Conservation (phyloP, 2,329 filamentous ascomycete species). For the Rutstroemia sp. region DNA sequence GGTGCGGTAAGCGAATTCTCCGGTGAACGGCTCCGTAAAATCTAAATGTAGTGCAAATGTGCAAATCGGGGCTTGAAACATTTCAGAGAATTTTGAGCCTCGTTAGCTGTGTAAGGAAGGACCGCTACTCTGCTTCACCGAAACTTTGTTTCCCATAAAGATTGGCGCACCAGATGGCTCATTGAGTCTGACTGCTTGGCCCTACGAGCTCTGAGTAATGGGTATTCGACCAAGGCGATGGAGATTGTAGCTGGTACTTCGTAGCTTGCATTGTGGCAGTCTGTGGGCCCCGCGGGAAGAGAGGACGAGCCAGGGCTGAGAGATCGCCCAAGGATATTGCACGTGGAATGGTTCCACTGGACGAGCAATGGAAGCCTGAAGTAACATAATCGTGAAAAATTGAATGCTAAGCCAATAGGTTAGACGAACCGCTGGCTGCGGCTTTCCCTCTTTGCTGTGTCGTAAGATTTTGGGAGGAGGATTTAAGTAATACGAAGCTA, state of each 20-base stretch:
- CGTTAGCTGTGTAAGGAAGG: too few species aligned
- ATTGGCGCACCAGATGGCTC: neutral
- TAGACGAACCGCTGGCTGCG: slow-evolving; percentile 5
- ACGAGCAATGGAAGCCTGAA: neutral
- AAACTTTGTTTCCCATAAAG: neutral
- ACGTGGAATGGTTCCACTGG: neutral
- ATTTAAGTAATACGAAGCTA: too few species aligned
- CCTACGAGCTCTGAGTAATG: too few species aligned
- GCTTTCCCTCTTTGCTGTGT: neutral
- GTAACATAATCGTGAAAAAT: neutral
- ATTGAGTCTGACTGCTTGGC: too few species aligned
- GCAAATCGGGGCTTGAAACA: too few species aligned
- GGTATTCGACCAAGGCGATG: too few species aligned
- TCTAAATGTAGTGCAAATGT: too few species aligned
- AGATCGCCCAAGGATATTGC: neutral
- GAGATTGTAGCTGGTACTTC: too few species aligned
- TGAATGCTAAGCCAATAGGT: slow-evolving; percentile 2
- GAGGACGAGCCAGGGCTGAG: too few species aligned
- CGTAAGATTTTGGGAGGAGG: neutral
- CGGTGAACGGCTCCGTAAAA: too few species aligned
- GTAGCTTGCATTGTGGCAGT: too few species aligned
- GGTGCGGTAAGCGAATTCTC: neutral
- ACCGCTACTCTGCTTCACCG: neutral
- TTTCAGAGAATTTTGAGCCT: neutral
- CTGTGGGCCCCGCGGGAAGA: neutral